Percentiles rank a stretch among this genome's conserved stretches.
phyloP scores from a whole-genome alignment of 352 stramenopile species.

The Bremia lactucae region DNA sequence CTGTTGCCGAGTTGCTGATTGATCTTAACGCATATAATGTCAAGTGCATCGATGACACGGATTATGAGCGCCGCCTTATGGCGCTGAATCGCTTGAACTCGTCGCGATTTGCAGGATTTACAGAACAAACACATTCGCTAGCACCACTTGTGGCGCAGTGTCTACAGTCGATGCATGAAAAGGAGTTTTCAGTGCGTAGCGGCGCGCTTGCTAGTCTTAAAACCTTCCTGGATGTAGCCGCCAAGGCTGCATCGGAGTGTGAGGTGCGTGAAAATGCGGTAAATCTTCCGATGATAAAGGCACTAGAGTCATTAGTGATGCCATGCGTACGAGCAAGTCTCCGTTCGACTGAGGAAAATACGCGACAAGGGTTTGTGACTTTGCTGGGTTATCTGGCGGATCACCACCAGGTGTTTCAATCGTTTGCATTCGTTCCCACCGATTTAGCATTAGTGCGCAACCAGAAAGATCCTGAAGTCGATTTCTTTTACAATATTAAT shows the following conservation, averaged over 20 bases:
- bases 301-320: constrained; percentile 84
- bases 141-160: constrained; percentile 72
- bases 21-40: constrained; percentile 69
- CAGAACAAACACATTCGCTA: constrained; percentile 47
- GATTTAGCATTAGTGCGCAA: constrained; percentile 65
- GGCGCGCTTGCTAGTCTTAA: constrained; percentile 49
- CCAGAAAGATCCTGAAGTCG: constrained; percentile 86
- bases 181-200: constrained; percentile 77
- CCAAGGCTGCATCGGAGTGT: constrained; percentile 18
- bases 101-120: constrained; percentile 49
- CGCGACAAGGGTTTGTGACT: constrained; percentile 76
- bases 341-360: constrained; percentile 59
- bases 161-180: constrained; percentile 74
- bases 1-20: constrained; percentile 35
- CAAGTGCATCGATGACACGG: constrained; percentile 75
- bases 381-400: constrained; percentile 69
- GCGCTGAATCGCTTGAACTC: constrained; percentile 65
- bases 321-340: constrained; percentile 78
- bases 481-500: constrained; percentile 98
- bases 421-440: constrained; percentile 49
- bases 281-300: constrained; percentile 50
- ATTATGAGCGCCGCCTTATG: constrained; percentile 70
- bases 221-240: constrained; percentile 37
- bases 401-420: constrained; percentile 20
- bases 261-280: constrained; percentile 6